These are phyloP conservation scores for Tuctoria greenei DNA, from an alignment of 176 grass and related monocot species.

Conservation along the genomic window DNA sequence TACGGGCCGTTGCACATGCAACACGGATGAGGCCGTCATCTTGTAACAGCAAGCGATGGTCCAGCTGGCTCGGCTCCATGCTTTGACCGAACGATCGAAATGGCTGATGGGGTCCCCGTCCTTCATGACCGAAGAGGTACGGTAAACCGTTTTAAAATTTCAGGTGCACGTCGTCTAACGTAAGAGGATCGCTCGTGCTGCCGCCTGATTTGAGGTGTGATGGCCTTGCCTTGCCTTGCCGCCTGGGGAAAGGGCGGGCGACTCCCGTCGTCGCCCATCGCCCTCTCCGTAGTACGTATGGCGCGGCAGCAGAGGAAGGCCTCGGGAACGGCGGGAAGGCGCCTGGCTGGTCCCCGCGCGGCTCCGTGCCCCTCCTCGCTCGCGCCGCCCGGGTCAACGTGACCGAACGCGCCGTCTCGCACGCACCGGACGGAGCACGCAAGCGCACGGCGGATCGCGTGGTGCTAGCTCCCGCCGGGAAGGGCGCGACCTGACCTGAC, in stretches of 20 bases:
- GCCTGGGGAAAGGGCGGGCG: not conserved
- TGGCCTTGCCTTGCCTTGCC: not conserved
- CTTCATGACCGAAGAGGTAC: not conserved
- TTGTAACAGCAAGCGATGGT: not conserved
- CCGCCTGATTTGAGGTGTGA: too few relatives aligned
- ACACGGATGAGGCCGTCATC: not conserved
- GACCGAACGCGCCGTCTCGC: not conserved
- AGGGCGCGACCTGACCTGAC: not conserved
- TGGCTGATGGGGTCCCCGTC: not conserved
- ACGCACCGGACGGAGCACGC: not conserved
- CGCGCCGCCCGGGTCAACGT: constrained; percentile 9
- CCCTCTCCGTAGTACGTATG: constrained; percentile 9
- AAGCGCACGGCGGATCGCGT: not conserved
- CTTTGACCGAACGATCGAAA: not conserved
- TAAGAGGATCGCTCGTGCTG: not conserved
- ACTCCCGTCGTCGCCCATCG: not conserved
- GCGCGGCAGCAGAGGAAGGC: not conserved
- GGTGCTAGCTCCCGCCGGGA: not conserved
- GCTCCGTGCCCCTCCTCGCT: not conserved
- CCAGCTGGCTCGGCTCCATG: not conserved
- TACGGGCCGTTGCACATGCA: not conserved
- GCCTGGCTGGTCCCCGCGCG: too few relatives aligned
- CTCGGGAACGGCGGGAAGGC: not conserved
- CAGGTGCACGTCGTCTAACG: not conserved
- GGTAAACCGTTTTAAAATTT: not conserved